Evolutionary conservation across 2,329 filamentous ascomycete species (phyloP).

Genomic region (Alternaria angustiovoidea): DNA sequence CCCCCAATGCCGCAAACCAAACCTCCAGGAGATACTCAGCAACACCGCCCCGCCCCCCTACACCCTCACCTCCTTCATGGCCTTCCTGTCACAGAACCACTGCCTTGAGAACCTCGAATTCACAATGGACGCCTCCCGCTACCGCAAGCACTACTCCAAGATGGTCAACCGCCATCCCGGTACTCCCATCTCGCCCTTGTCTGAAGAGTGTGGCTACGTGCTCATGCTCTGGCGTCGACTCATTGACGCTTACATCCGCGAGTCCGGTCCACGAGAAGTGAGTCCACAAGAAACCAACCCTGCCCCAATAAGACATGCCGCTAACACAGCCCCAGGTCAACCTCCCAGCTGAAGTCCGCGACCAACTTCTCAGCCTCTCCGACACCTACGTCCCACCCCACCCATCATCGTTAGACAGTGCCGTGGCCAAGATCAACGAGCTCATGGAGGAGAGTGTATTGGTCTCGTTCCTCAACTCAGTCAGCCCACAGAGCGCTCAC

Average conservation of each 20-base stretch:
- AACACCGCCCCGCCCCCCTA: conserved; percentile 88
- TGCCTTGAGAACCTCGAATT: conserved; percentile 97
- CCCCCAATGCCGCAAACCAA: conserved; percentile 70
- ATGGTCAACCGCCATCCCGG: conserved; percentile 62
- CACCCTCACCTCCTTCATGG: conserved; percentile 92
- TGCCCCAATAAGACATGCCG: not conserved
- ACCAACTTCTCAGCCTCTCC: conserved; percentile 74
- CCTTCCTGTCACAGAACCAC: conserved; percentile 95
- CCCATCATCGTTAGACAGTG: conserved; percentile 79
- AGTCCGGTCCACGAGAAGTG: conserved; percentile 50
- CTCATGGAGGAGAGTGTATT: conserved; percentile 97
- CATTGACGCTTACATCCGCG: conserved; percentile 82
- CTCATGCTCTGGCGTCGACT: conserved; percentile 86
- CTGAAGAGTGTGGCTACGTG: conserved; percentile 71
- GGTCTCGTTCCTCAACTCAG: conserved; percentile 84
- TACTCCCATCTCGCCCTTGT: conserved; percentile 60
- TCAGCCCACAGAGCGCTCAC: conserved; percentile 59
- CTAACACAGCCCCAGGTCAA: conserved; percentile 61
- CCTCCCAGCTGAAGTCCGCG: conserved; percentile 83
- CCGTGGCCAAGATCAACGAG: conserved; percentile 89
- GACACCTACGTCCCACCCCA: conserved; percentile 69
- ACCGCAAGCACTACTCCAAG: conserved; percentile 72
- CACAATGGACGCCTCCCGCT: conserved; percentile 90
- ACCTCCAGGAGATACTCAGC: conserved; percentile 84
- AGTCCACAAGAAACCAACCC: conserved; percentile 7